A percentile compares a stretch with the other conserved stretches of the same genome.
Evolutionary conservation across 1,284 basidiomycete genomes (phyloP).

Genomic region (Xerocomus minutiporus): DNA sequence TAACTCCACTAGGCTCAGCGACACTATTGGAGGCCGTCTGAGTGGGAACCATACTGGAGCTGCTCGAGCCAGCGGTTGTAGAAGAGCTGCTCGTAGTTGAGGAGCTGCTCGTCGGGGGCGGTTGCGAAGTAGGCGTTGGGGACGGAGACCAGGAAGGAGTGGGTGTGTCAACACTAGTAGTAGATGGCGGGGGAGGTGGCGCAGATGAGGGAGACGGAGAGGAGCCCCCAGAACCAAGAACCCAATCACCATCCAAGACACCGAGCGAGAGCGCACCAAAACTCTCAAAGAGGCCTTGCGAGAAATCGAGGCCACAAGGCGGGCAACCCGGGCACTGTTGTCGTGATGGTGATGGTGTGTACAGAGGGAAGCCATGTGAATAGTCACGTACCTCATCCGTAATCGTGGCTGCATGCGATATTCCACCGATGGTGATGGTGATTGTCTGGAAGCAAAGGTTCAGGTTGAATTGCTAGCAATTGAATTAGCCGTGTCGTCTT

Average conservation of each 20-base stretch:
- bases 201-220: conserved; percentile 27
- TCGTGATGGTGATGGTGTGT: neutral
- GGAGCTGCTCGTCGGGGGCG: conserved; percentile 26
- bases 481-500: conserved; percentile 6
- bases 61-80: conserved; percentile 11
- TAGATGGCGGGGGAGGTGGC: conserved; percentile 16
- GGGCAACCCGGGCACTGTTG: conserved; percentile 52
- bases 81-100: conserved; percentile 18
- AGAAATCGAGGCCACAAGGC: conserved; percentile 26
- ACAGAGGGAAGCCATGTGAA: neutral
- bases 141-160: conserved; percentile 11
- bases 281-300: conserved; percentile 48
- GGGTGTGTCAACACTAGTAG: conserved; percentile 10
- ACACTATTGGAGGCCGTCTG: conserved; percentile 15
- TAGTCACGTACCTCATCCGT: conserved; percentile 46
- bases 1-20: conserved; percentile 8
- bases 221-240: conserved; percentile 28
- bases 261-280: conserved; percentile 38
- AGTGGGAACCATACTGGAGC: conserved; percentile 12
- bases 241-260: conserved; percentile 43
- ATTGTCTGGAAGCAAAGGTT: conserved; percentile 54
- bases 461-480: conserved; percentile 36
- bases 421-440: conserved; percentile 52
- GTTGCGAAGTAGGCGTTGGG: conserved; percentile 27
- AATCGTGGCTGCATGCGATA: conserved; percentile 48